Evolutionary conservation across 305 asterid species (phyloP), one percentile per base, ranked within the genome.

Genomic region (Fraxinus nigra): DNA sequence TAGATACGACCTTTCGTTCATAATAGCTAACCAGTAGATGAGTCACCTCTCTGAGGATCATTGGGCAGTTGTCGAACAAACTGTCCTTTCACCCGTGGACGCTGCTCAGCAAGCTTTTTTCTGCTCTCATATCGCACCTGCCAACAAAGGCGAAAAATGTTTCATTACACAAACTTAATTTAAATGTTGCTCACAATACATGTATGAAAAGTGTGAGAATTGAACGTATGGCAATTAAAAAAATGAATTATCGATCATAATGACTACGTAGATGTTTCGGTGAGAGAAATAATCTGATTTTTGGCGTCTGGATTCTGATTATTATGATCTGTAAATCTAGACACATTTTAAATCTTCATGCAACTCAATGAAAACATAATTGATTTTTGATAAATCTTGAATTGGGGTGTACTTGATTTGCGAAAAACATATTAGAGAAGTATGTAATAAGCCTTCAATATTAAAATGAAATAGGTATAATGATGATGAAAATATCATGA

Each of bases 91-190:
- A 91, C 89, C 10, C 94, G 91, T 0, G 92, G 92, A 3, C 94
- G 91, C 80, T 89, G 90, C 89, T 89, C 91, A 24, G 94, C 94
- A 82, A 91, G 90, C 82, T 89, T 89, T 74, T 91, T 91, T 77
- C 94, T 83, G 89, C 94, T 91, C 82, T 91, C 91, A 4, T 91
- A 91, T 33, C 92, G 82, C 56, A 91, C 94, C 94, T 90, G 87
- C 22, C 22, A 37, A 26, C 28, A 81, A 28, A 77, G 69, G 78
- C 46, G 18, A 40, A 65, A 56, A 28, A 48, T 61, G 8, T 18
- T 78, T 79, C 77, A 46, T 77, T 43, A 5, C 46, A 37, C 54
- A 3, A 26, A 65, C 20, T 65, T 24, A 11, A 11, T 65, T 26
- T 24, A 65, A 65, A 65, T 24, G 34, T 65, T 24, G 33, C 8